A percentile compares a stretch with the other conserved stretches of the same genome.
Evolutionary conservation across 2,329 filamentous ascomycete genomes (phyloP).

Genomic region (Neonectria hederae): DNA sequence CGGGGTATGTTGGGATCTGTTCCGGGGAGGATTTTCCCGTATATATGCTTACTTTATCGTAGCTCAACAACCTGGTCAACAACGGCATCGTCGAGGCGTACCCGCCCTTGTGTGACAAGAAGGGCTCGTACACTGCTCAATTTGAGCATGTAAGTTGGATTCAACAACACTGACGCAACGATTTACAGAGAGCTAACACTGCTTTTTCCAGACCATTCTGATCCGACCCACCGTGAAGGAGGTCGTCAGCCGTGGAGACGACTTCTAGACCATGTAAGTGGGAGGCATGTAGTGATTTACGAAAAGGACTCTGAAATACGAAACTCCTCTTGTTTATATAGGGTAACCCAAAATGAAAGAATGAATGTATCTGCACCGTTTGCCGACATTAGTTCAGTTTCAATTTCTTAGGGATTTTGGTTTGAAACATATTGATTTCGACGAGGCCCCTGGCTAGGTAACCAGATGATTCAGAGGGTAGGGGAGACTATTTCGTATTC

Average conservation of each 20-base stretch:
- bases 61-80: conserved; percentile 87
- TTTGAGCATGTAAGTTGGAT: conserved; percentile 83
- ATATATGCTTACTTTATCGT: conserved; percentile 15
- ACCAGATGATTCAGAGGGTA: no score
- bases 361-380: neutral
- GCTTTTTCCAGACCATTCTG: conserved; percentile 70
- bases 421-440: neutral
- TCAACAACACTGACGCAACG: neutral
- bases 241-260: conserved; percentile 85
- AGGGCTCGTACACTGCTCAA: conserved; percentile 94
- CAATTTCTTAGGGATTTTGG: neutral
- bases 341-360: conserved; percentile 12
- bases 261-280: conserved; percentile 67
- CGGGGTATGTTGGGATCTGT: conserved; percentile 66
- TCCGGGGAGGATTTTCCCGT: conserved; percentile 23
- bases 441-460: no score
- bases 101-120: conserved; percentile 88
- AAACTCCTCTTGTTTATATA: conserved; percentile 35
- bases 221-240: conserved; percentile 85
- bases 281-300: conserved; percentile 17
- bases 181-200: conserved; percentile 15
- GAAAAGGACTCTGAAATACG: conserved; percentile 44
- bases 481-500: no score
- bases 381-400: neutral
- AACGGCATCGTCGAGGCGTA: conserved; percentile 90